Percentiles rank a stretch among this genome's conserved stretches.
Conservation (phyloP, 495 filamentous ascomycete species). For the Aspergillus heteromorphus region DNA sequence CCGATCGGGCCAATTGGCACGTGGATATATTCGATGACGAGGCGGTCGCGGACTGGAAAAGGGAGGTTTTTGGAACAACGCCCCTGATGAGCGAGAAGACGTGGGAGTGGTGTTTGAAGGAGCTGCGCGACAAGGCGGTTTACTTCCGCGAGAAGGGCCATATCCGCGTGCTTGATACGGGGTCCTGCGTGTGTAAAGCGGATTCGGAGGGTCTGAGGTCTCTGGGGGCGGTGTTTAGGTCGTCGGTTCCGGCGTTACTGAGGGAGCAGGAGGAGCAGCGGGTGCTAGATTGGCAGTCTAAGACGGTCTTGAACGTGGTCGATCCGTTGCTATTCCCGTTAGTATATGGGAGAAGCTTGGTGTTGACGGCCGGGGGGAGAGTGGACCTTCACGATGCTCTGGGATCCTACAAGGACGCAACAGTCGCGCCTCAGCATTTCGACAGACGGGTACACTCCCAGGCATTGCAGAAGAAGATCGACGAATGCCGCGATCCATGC, state of each 20-base stretch:
- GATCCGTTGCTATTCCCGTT: slow-evolving; percentile 6
- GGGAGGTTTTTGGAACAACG: slow-evolving; percentile 2
- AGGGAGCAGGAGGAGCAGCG: not conserved
- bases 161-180: slow-evolving; percentile 7
- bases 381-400: not conserved
- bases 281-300: not conserved
- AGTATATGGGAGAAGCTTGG: not conserved
- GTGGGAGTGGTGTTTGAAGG: slow-evolving; percentile 13
- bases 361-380: not conserved
- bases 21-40: slow-evolving; percentile 3
- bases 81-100: slow-evolving; percentile 10
- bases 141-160: slow-evolving; percentile 4
- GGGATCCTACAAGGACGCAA: not conserved
- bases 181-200: slow-evolving; percentile 9
- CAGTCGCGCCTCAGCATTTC: not conserved
- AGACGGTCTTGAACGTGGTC: not conserved
- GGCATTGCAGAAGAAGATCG: not conserved
- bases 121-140: slow-evolving; percentile 12
- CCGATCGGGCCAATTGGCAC: slow-evolving; percentile 42
- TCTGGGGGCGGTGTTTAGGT: not conserved
- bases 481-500: not conserved
- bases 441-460: not conserved
- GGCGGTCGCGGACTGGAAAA: slow-evolving; percentile 2
- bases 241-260: not conserved
- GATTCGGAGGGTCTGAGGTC: slow-evolving; percentile 2